phyloP scores from a whole-genome alignment of 345 rosid genomes.

The Cochlearia excelsa region DNA sequence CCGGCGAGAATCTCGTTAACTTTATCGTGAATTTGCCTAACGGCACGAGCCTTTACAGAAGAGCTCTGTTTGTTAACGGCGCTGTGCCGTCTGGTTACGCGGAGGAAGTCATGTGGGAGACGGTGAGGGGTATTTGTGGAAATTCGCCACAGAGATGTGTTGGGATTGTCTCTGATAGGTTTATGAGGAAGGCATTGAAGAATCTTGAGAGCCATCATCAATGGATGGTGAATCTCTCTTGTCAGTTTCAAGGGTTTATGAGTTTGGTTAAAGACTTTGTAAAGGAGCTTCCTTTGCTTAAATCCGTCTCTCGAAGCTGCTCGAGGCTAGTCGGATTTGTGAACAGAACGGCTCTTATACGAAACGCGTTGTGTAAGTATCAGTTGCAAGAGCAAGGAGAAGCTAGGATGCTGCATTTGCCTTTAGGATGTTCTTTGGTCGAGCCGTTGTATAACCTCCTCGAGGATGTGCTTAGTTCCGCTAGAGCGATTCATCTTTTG shows the following conservation, averaged over 20 bases:
- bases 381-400: slow-evolving; percentile 83
- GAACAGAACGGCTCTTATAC: slow-evolving; percentile 52
- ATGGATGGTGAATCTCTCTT: slow-evolving; percentile 96
- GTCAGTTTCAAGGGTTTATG: slow-evolving; percentile 82
- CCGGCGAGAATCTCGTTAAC: slow-evolving; percentile 59
- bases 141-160: slow-evolving; percentile 82
- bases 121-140: slow-evolving; percentile 71
- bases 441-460: slow-evolving; percentile 57
- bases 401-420: slow-evolving; percentile 60
- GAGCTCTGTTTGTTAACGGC: slow-evolving; percentile 70
- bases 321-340: slow-evolving; percentile 69
- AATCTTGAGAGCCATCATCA: slow-evolving; percentile 80
- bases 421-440: slow-evolving; percentile 36
- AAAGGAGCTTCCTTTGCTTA: slow-evolving; percentile 77
- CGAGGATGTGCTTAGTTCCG: slow-evolving; percentile 69
- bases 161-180: slow-evolving; percentile 91
- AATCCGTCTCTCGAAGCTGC: slow-evolving; percentile 59
- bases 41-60: slow-evolving; percentile 83
- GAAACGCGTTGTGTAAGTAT: slow-evolving; percentile 63
- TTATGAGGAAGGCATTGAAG: slow-evolving; percentile 73
- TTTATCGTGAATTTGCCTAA: slow-evolving; percentile 88
- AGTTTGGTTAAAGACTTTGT: slow-evolving; percentile 66
- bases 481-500: slow-evolving; percentile 65
- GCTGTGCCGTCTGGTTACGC: slow-evolving; percentile 73
- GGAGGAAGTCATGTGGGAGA: slow-evolving; percentile 92